These are phyloP conservation scores for Aspergillus egyptiacus DNA, from an alignment of 495 filamentous ascomycete species.

Conservation along the genomic window DNA sequence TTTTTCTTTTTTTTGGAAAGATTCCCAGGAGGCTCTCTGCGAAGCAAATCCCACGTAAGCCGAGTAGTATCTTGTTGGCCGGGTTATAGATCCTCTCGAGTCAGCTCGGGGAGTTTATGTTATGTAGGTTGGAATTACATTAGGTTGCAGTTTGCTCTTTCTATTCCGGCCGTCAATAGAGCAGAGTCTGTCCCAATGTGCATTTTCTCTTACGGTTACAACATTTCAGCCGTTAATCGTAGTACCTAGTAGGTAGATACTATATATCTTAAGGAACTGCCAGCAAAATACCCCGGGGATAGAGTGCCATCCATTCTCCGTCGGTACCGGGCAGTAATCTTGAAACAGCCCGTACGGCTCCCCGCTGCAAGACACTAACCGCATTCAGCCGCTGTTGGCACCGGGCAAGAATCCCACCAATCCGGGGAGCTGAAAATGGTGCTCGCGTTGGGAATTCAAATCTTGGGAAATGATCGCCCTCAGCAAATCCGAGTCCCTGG, in stretches of 20 bases:
- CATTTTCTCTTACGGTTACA: too few relatives aligned
- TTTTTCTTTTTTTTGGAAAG: too few relatives aligned
- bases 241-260: too few relatives aligned
- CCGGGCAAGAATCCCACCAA: slow-evolving; percentile 3
- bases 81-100: neutral
- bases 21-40: too few relatives aligned
- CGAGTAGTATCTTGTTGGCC: neutral
- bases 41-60: neutral
- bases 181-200: too few relatives aligned
- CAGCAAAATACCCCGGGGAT: neutral
- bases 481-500: slow-evolving; percentile 10
- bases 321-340: too few relatives aligned
- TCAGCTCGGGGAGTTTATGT: neutral
- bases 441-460: slow-evolving; percentile 14
- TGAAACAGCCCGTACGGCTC: neutral
- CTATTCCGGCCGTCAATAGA: too few relatives aligned
- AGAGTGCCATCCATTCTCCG: neutral
- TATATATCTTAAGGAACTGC: too few relatives aligned
- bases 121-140: too few relatives aligned
- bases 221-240: too few relatives aligned
- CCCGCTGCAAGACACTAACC: slow-evolving; percentile 4
- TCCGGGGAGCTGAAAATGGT: neutral
- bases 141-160: too few relatives aligned
- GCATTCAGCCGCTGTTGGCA: slow-evolving; percentile 13
- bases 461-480: slow-evolving; percentile 16